Conservation (phyloP, 1,284 basidiomycete species). For the Acaromyces ingoldii region DNA sequence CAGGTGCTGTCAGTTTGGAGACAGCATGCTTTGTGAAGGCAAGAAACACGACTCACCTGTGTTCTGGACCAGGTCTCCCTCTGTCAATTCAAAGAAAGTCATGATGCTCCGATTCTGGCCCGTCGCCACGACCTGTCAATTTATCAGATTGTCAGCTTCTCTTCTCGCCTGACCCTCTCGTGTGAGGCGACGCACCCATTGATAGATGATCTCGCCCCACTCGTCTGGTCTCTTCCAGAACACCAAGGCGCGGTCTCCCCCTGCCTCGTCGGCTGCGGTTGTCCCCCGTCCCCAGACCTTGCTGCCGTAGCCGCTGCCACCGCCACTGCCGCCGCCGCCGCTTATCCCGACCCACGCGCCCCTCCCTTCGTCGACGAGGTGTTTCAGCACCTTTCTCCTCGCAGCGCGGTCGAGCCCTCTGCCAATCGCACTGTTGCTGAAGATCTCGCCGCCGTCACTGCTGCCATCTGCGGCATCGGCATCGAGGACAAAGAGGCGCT, state of each 20-base stretch:
- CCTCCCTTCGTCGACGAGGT: conserved; percentile 32
- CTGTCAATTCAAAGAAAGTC: conserved; percentile 58
- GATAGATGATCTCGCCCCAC: conserved; percentile 57
- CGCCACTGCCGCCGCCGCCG: too few relatives aligned
- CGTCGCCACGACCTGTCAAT: conserved; percentile 53
- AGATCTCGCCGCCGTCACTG: neutral
- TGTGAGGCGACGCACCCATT: too few relatives aligned
- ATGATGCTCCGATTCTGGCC: conserved; percentile 57
- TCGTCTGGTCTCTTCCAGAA: conserved; percentile 58
- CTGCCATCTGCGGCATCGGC: conserved; percentile 24
- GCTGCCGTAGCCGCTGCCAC: too few relatives aligned
- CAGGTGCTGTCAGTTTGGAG: neutral
- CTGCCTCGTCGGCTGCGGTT: too few relatives aligned
- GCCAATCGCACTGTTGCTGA: neutral
- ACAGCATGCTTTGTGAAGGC: neutral
- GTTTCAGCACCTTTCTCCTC: conserved; percentile 21
- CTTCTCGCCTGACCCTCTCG: too few relatives aligned
- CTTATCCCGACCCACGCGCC: too few relatives aligned
- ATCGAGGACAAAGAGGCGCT: conserved; percentile 53
- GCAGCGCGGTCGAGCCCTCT: conserved; percentile 19
- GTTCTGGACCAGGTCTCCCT: conserved; percentile 54
- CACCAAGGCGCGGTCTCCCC: too few relatives aligned
- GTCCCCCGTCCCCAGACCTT: too few relatives aligned
- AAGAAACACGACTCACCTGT: neutral
- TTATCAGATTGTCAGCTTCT: too few relatives aligned